Base-by-base conservation (phyloP, 805 yeast species). In the Candida khao-thaluensis region DNA sequence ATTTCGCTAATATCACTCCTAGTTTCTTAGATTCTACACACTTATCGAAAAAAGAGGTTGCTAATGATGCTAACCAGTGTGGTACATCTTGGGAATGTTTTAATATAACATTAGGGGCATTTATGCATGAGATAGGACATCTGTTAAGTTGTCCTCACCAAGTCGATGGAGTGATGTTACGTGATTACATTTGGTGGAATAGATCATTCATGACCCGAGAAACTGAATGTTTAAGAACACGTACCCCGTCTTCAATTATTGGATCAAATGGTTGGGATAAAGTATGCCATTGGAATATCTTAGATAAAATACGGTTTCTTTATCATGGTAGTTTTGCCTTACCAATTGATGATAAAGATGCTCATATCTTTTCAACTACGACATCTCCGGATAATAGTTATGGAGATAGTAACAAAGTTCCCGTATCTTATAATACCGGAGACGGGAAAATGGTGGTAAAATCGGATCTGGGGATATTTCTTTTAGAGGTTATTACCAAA, bases 61-160 rank as follows among this genome's bases (percentile, higher is more conserved):
- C 95, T 8, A 89, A 93, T 59, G 99, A 93, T 59, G 71, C 82
- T 48, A 76, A 79, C 51, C 84, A 90, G 55, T 84, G 95, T 58
- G 85, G 93, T 0, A 74, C 95, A 1, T 75, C 82, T 40, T 93
- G 96, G 96, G 97, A 91, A 60, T 85, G 95, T 52, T 62, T 85
- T 31, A 83, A 85, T 43, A 75, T 91, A 25, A 86, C 96, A 1
- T 56, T 86, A 51, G 98, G 99, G 31, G 97, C 98, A 0, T 90
- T 89, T 51, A 72, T 90, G 83, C 98, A 91, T 60, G 98, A 91
- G 57, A 82, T 91, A 37, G 98, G 99, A 1, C 98, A 91, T 58
- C 65, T 79, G 18, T 67, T 91, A 29, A 96, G 96, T 0, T 85
- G 91, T 47, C 97, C 98, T 0, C 98, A 91, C 62, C 93, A 89